Percentiles rank a stretch among this genome's conserved stretches.
Conservation (phyloP, 2,329 filamentous ascomycete species). For the Ascocoryne sarcoides region DNA sequence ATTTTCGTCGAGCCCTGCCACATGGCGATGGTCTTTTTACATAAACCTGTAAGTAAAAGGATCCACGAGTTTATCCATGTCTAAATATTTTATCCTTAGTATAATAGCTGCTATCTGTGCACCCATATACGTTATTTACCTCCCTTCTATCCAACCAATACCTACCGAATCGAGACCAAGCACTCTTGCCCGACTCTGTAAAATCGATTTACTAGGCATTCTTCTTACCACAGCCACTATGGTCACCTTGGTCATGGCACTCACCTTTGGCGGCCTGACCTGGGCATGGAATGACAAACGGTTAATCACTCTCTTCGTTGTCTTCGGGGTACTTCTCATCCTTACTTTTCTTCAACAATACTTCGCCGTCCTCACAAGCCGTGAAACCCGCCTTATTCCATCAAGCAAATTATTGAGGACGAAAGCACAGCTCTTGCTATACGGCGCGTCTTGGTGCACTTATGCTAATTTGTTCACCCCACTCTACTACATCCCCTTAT, state of each 20-base stretch:
- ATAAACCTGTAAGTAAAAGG: not conserved
- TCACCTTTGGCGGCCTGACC: slow-evolving; percentile 23
- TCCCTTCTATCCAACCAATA: slow-evolving; percentile 7
- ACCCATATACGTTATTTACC: slow-evolving; percentile 17
- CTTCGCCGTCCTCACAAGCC: slow-evolving; percentile 16
- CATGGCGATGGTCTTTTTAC: slow-evolving; percentile 26
- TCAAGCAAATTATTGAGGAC: slow-evolving; percentile 13
- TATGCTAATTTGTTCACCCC: slow-evolving; percentile 37
- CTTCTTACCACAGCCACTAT: slow-evolving; percentile 23
- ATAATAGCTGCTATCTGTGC: slow-evolving; percentile 25
- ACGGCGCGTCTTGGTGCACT: slow-evolving; percentile 36
- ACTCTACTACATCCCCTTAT: slow-evolving; percentile 38
- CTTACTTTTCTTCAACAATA: slow-evolving; percentile 12
- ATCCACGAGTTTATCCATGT: not conserved
- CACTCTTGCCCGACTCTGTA: slow-evolving; percentile 4
- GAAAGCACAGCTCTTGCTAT: slow-evolving; percentile 1
- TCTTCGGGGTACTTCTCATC: slow-evolving; percentile 31
- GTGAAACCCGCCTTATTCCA: slow-evolving; percentile 13
- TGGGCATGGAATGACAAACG: slow-evolving; percentile 17
- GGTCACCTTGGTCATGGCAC: slow-evolving; percentile 20
- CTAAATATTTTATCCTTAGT: slow-evolving; percentile 15
- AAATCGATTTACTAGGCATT: slow-evolving; percentile 30
- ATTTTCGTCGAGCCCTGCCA: slow-evolving; percentile 27
- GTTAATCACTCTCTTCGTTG: slow-evolving; percentile 29
- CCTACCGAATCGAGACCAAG: slow-evolving; percentile 2